These are phyloP conservation scores for Leccinellum rugosiceps DNA, from an alignment of 768 basidiomycete species.

Conservation along the genomic window DNA sequence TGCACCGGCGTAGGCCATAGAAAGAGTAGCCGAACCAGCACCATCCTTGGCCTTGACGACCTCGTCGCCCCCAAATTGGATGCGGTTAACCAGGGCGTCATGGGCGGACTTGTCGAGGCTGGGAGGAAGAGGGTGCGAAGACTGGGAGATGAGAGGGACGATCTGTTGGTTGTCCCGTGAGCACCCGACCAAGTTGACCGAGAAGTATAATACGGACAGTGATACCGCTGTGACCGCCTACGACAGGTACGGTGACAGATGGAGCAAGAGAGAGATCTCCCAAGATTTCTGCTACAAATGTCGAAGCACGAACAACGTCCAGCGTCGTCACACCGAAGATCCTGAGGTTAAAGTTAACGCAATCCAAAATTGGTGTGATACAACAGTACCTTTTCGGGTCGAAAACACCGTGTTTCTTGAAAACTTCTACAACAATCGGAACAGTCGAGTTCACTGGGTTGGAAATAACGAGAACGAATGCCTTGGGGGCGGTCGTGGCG, in stretches of 20 bases:
- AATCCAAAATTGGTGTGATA: not conserved
- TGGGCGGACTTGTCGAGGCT: constrained; percentile 43
- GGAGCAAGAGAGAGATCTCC: constrained; percentile 60
- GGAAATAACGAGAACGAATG: constrained; percentile 93
- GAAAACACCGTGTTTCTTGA: constrained; percentile 90
- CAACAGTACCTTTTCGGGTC: constrained; percentile 78
- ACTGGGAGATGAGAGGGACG: constrained; percentile 90
- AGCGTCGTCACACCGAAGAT: constrained; percentile 97
- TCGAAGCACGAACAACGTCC: constrained; percentile 97
- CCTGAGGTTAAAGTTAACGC: constrained; percentile 38
- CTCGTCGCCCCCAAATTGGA: constrained; percentile 96
- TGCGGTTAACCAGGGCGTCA: constrained; percentile 71
- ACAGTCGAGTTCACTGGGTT: constrained; percentile 99
- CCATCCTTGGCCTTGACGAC: constrained; percentile 98
- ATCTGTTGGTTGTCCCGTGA: constrained; percentile 48
- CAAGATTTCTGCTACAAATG: constrained; percentile 83
- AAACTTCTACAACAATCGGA: constrained; percentile 91
- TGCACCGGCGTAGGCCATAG: constrained; percentile 94
- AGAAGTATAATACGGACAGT: constrained; percentile 49
- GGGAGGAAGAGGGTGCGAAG: constrained; percentile 73
- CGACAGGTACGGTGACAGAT: constrained; percentile 77
- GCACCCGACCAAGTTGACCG: not conserved
- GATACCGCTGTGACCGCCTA: constrained; percentile 92
- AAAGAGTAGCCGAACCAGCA: constrained; percentile 89
- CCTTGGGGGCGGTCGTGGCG: constrained; percentile 80